Conservation (phyloP, 257 asterid species). For the Apocynum venetum region DNA sequence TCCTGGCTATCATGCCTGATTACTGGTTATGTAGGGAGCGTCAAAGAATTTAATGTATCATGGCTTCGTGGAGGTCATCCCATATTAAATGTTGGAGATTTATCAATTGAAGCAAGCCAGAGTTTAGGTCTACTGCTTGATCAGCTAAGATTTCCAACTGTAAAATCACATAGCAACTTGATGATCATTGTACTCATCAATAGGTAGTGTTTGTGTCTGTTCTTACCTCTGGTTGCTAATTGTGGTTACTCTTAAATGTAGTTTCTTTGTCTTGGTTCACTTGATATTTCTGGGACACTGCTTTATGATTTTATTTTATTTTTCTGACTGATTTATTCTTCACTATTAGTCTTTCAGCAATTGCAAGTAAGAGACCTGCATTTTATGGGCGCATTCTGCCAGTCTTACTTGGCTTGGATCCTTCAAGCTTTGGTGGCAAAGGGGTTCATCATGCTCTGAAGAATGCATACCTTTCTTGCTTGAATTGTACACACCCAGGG, state of each 20-base stretch:
- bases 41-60: slow-evolving; percentile 69
- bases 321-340: slow-evolving; percentile 17
- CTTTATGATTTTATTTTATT: slow-evolving; percentile 9
- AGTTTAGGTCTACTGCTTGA: slow-evolving; percentile 80
- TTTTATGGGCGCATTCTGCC: slow-evolving; percentile 97
- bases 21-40: slow-evolving; percentile 41
- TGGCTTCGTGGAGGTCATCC: slow-evolving; percentile 99
- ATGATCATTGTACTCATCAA: slow-evolving; percentile 76
- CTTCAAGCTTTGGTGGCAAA: slow-evolving; percentile 59
- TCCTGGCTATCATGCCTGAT: slow-evolving; percentile 4
- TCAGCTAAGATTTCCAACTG: slow-evolving; percentile 79
- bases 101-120: slow-evolving; percentile 84
- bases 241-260: neutral
- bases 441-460: slow-evolving; percentile 76
- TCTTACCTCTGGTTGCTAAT: neutral
- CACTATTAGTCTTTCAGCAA: slow-evolving; percentile 68
- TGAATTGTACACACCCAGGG: slow-evolving; percentile 84
- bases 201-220: slow-evolving; percentile 36
- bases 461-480: slow-evolving; percentile 87
- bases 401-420: slow-evolving; percentile 79
- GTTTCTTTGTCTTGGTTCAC: neutral
- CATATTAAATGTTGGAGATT: slow-evolving; percentile 70
- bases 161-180: slow-evolving; percentile 72
- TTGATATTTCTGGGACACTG: slow-evolving; percentile 7
- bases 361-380: slow-evolving; percentile 92